Evolutionary conservation across 2,329 filamentous ascomycete genomes (phyloP), one percentile per base, ranked within the genome.

Genomic region (Cytospora chrysosperma): DNA sequence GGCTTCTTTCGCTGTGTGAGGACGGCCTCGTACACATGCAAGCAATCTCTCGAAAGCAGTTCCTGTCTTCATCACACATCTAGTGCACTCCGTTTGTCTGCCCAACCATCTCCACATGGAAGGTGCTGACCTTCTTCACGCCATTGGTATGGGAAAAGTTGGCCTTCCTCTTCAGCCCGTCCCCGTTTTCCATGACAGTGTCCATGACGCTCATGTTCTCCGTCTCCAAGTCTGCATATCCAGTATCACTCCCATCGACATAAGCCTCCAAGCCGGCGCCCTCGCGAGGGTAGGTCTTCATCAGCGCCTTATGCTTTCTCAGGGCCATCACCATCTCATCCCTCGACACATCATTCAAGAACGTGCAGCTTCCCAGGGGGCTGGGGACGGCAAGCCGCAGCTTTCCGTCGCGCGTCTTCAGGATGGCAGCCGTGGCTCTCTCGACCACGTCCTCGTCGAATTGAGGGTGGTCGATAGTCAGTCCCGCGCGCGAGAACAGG

Each of bases 321-420:
- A 91, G 77, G 2, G 86, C 87, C 5, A 75, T 75, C 65, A 82
- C 82, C 79, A 91, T 84, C 68, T 91, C 87, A 17, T 87, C 79
- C 28, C 79, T 75, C 1, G 81, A 78, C 1, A 90, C 83, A 50
- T 91, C 87, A 70, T 91, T 91, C 60, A 91, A 70, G 76, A 92
- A 91, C 3, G 81, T 79, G 70, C 89, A 91, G 15, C 77, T 79
- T 1, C 88, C 89, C 32, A 91, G 79, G 0, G 88, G 88, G 66
- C 80, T 85, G 1, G 89, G 89, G 0, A 91, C 87, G 4, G 88
- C 88, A 37, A 88, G 85, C 47, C 88, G 83, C 12, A 91, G 79
- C 70, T 84, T 79, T 37, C 88, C 88, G 67, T 91, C 88, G 15
- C 89, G 81, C 0, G 88, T 91, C 78, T 88, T 89, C 56, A 91